These are phyloP conservation scores for Oryza officinalis DNA, from an alignment of 176 grass and related monocot genomes.

Conservation along the genomic window DNA sequence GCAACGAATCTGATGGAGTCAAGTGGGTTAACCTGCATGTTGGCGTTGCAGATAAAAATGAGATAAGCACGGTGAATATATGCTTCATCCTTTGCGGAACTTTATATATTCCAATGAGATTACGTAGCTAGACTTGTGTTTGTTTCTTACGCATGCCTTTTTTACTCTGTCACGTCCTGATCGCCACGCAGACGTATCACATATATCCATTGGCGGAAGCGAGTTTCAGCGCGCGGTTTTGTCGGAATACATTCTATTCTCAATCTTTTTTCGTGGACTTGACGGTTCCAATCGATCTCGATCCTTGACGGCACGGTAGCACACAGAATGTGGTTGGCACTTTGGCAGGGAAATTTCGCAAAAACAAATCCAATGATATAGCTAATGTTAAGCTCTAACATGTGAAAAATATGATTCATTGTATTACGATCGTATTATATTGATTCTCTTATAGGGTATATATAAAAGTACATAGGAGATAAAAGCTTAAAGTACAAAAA, in stretches of 20 bases:
- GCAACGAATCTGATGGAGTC: background rate
- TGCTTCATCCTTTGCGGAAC: background rate
- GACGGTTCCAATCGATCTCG: background rate
- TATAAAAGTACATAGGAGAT: too few species aligned
- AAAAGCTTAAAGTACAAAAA: too few species aligned
- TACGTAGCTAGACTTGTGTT: background rate
- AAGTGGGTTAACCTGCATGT: background rate
- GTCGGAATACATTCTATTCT: slow-evolving; percentile 4
- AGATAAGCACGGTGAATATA: background rate
- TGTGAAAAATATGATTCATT: too few species aligned
- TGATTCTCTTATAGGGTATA: too few species aligned
- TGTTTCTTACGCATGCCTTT: too few species aligned
- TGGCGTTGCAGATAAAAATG: background rate
- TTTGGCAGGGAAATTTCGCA: background rate
- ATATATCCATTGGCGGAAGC: background rate
- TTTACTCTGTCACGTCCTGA: background rate
- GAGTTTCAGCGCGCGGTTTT: background rate
- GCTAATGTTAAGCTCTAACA: too few species aligned
- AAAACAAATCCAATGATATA: too few species aligned
- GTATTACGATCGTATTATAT: too few species aligned
- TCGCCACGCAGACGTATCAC: background rate
- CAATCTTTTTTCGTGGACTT: background rate
- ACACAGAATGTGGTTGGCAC: background rate
- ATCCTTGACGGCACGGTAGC: background rate
- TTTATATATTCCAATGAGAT: background rate